These are phyloP conservation scores for Annulohypoxylon moriforme DNA, from an alignment of 495 filamentous ascomycete genomes.

Conservation along the genomic window DNA sequence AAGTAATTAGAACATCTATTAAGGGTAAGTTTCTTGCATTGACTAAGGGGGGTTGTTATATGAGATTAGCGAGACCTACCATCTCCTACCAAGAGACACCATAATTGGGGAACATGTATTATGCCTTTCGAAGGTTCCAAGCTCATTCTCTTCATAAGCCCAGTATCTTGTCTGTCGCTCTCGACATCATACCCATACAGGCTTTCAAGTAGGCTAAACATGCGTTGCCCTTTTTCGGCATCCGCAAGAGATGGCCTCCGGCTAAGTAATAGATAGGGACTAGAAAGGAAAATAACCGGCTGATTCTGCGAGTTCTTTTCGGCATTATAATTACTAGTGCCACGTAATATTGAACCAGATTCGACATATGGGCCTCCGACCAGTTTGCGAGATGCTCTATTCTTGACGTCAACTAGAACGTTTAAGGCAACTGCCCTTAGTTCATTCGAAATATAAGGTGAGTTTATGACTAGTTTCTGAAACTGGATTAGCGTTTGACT, in stretches of 20 bases:
- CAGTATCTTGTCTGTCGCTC: not conserved
- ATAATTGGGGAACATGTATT: not conserved
- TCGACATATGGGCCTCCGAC: not conserved
- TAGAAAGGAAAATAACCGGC: not conserved
- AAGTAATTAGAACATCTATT: constrained; percentile 1
- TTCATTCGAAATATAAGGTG: not conserved
- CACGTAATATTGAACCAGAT: not conserved
- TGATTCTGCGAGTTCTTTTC: not conserved
- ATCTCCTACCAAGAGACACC: constrained; percentile 8
- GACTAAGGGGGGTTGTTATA: too few species aligned
- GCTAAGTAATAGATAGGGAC: not conserved
- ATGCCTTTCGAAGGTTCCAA: not conserved
- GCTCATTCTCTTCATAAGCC: not conserved
- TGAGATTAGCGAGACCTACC: not conserved
- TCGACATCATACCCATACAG: constrained; percentile 3
- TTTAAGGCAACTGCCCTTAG: not conserved
- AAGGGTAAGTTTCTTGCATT: not conserved
- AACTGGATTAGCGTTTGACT: not conserved
- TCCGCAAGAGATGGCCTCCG: not conserved
- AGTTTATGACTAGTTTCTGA: not conserved
- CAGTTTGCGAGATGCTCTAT: not conserved
- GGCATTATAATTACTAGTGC: not conserved
- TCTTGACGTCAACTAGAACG: not conserved
- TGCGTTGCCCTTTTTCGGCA: not conserved
- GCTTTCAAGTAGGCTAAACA: constrained; percentile 3